Conservation (phyloP, 2,329 filamentous ascomycete species). For the Sarocladiaceae sp. region DNA sequence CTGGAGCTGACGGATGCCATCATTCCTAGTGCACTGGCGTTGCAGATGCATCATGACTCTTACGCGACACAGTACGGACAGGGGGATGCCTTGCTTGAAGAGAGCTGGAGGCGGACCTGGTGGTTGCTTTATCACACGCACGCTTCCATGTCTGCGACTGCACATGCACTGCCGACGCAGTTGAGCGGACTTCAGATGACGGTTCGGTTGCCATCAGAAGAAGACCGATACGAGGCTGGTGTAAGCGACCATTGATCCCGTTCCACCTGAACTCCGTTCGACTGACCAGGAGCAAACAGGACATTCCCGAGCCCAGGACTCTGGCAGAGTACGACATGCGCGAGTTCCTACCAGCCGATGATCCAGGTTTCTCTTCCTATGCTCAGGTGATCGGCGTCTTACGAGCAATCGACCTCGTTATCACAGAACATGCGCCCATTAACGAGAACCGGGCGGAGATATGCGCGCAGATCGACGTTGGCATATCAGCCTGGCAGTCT, state of each 20-base stretch:
- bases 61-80: conserved; percentile 60
- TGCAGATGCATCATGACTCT: conserved; percentile 65
- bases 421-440: not conserved
- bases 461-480: not conserved
- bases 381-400: not conserved
- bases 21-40: conserved; percentile 60
- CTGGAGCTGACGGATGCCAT: conserved; percentile 61
- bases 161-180: not conserved
- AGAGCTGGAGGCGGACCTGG: conserved; percentile 84
- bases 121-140: conserved; percentile 57
- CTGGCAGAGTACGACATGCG: conserved; percentile 5
- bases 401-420: not conserved
- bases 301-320: not conserved
- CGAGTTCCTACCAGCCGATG: conserved; percentile 1
- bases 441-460: not conserved
- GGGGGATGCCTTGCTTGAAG: conserved; percentile 63
- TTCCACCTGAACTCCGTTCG: not conserved
- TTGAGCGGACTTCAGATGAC: not conserved
- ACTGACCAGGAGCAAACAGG: not conserved
- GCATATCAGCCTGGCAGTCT: not conserved
- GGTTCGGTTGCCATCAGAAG: not conserved
- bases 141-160: not conserved
- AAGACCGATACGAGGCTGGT: not conserved
- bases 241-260: not conserved
- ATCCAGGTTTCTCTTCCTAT: not conserved